Base-by-base conservation (phyloP, 169 alveolate species). In the Plasmodium gallinaceum region DNA sequence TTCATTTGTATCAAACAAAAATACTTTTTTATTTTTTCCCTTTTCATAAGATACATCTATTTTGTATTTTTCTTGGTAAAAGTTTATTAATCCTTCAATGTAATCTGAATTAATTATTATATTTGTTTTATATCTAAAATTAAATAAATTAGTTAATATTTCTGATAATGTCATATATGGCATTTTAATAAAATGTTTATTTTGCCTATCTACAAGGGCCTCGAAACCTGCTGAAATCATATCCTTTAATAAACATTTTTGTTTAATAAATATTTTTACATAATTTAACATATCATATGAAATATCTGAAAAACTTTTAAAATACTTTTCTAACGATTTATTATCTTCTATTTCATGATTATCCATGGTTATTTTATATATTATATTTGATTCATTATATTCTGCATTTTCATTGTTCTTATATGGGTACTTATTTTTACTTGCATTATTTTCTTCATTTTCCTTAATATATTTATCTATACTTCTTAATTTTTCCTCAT, bases 171-270 rank as follows among this genome's bases (percentile, higher is more conserved):
- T 68, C 57, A 80, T 66, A 69, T 80, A 45, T 8, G 90, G 83
- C 0, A 65, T 48, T 45, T 66, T 80, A 0, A 65, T 22, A 66
- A 80, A 80, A 80, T 65, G 60, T 43, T 80, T 80, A 39, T 66
- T 51, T 42, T 65, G 76, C 16, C 66, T 80, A 51, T 80, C 90
- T 5, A 80, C 90, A 5, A 80, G 62, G 16, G 80, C 80, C n/a
- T 80, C 90, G 66, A 80, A 80, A 20, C 90, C 90, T 22, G 90
- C 90, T 66, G 70, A 80, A 14, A 80, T 66, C 90, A 80, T 80
- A 18, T 80, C 90, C 22, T 66, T 80, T 16, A 80, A 24, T 3
- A 80, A 52, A 58, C 45, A 65, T 69, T 80, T 80, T 61, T 80
- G 78, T 58, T 80, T 80, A n/a, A 22, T 66, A 64, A 51, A 66